phyloP scores from a whole-genome alignment of 2,329 filamentous ascomycete genomes.

The Ramularia endophylla region DNA sequence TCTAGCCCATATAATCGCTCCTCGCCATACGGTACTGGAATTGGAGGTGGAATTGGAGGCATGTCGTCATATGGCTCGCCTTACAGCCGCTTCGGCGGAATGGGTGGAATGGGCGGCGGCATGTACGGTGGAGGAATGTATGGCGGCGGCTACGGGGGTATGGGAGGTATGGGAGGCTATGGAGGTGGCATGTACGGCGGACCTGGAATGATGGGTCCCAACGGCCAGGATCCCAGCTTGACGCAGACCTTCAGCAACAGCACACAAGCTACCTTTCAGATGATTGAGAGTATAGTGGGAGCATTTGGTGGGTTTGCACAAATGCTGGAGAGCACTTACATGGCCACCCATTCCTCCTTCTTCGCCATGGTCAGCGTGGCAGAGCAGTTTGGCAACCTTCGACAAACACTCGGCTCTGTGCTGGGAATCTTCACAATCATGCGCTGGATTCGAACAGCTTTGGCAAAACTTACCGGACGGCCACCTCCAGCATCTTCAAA shows the following conservation, averaged over 20 bases:
- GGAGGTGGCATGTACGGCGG: slow-evolving; percentile 34
- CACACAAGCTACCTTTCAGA: slow-evolving; percentile 94
- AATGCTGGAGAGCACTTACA: slow-evolving; percentile 99
- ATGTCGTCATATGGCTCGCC: slow-evolving; percentile 36
- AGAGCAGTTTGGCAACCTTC: slow-evolving; percentile 90
- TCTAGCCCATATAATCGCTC: slow-evolving; percentile 45
- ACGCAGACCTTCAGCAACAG: slow-evolving; percentile 94
- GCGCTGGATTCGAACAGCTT: slow-evolving; percentile 85
- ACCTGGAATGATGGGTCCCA: slow-evolving; percentile 48
- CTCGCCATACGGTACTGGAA: slow-evolving; percentile 50
- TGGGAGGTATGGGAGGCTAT: slow-evolving; percentile 27
- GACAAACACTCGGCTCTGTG: slow-evolving; percentile 87
- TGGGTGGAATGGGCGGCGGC: slow-evolving; percentile 34
- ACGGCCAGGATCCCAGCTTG: slow-evolving; percentile 83
- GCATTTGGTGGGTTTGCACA: slow-evolving; percentile 97
- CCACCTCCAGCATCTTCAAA: slow-evolving; percentile 82
- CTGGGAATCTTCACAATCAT: slow-evolving; percentile 94
- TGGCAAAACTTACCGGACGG: slow-evolving; percentile 88
- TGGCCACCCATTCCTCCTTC: slow-evolving; percentile 98
- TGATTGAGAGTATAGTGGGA: slow-evolving; percentile 94
- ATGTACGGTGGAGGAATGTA: slow-evolving; percentile 27
- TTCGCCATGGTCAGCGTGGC: slow-evolving; percentile 99
- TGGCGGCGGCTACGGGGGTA: slow-evolving; percentile 23
- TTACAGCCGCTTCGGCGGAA: slow-evolving; percentile 43
- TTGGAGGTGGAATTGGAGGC: slow-evolving; percentile 24